Evolutionary conservation across 169 alveolate species (phyloP).

Genomic region (Plasmodium malariae): DNA sequence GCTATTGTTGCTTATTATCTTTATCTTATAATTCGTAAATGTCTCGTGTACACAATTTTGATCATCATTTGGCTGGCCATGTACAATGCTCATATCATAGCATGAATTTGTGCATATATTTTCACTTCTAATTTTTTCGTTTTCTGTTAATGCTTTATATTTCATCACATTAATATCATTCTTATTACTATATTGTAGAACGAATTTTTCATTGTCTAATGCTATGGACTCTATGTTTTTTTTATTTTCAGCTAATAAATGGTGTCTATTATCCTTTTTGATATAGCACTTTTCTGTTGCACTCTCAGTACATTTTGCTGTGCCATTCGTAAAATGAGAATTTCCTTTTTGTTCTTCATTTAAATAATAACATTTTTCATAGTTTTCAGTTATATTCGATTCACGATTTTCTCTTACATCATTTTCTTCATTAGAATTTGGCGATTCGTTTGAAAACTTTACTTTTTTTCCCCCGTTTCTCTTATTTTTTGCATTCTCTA

Average conservation of each 20-base stretch:
- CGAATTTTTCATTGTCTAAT: background rate
- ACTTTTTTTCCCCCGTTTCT: background rate
- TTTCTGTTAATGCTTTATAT: background rate
- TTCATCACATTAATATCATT: background rate
- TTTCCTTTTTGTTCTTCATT: slow-evolving; percentile 11
- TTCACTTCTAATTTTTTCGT: slow-evolving; percentile 7
- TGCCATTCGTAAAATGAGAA: background rate
- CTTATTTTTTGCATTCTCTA: slow-evolving; percentile 5
- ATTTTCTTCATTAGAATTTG: slow-evolving; percentile 4
- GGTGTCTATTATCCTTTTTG: background rate
- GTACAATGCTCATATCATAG: background rate
- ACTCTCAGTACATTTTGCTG: slow-evolving; percentile 4
- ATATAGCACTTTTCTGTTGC: background rate
- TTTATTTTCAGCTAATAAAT: slow-evolving; percentile 4
- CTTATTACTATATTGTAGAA: background rate
- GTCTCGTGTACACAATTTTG: background rate
- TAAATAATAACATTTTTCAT: background rate
- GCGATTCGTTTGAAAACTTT: background rate
- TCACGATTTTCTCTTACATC: background rate
- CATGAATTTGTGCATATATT: background rate
- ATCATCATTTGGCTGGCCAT: background rate
- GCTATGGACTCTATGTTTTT: background rate
- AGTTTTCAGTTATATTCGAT: background rate
- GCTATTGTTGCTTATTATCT: slow-evolving; percentile 4
- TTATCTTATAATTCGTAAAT: slow-evolving; percentile 17